These are phyloP conservation scores for Microstegium vimineum DNA, from an alignment of 176 grass and related monocot genomes.

Conservation along the genomic window DNA sequence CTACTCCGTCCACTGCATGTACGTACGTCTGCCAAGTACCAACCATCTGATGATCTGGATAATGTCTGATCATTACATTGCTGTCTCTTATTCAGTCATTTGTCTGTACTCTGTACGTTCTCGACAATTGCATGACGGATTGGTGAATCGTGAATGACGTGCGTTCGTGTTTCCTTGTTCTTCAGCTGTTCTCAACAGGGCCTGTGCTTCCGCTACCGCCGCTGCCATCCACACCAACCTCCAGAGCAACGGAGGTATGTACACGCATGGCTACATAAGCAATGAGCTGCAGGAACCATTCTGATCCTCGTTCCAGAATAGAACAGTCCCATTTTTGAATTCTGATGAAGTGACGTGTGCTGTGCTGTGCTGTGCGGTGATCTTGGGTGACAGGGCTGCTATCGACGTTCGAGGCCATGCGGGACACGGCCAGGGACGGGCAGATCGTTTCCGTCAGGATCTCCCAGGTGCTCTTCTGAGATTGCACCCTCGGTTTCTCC, in stretches of 20 bases:
- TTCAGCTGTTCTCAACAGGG: slow-evolving; percentile 40
- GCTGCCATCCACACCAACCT: slow-evolving; percentile 81
- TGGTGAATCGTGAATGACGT: not conserved
- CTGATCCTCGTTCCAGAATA: not conserved
- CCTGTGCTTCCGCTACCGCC: slow-evolving; percentile 37
- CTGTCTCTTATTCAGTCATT: not conserved
- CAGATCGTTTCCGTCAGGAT: slow-evolving; percentile 79
- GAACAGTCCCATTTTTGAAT: not conserved
- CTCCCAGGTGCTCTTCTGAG: slow-evolving; percentile 66
- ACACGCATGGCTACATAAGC: not conserved
- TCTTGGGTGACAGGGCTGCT: slow-evolving; percentile 41
- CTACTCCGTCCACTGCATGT: slow-evolving; percentile 34
- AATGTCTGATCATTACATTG: not conserved
- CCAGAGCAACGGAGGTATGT: slow-evolving; percentile 59
- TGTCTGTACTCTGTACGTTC: not conserved
- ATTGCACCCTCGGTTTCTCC: not conserved
- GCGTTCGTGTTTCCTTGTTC: not conserved
- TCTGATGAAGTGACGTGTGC: slow-evolving; percentile 15
- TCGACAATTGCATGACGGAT: not conserved
- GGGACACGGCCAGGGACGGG: slow-evolving; percentile 36
- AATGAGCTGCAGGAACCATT: not conserved
- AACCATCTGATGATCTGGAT: not conserved
- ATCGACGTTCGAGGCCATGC: slow-evolving; percentile 62
- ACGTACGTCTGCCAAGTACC: not conserved
- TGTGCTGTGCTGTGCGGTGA: not conserved